These are phyloP conservation scores for Aspergillus arachidicola DNA, from an alignment of 2,329 filamentous ascomycete genomes.

Conservation along the genomic window DNA sequence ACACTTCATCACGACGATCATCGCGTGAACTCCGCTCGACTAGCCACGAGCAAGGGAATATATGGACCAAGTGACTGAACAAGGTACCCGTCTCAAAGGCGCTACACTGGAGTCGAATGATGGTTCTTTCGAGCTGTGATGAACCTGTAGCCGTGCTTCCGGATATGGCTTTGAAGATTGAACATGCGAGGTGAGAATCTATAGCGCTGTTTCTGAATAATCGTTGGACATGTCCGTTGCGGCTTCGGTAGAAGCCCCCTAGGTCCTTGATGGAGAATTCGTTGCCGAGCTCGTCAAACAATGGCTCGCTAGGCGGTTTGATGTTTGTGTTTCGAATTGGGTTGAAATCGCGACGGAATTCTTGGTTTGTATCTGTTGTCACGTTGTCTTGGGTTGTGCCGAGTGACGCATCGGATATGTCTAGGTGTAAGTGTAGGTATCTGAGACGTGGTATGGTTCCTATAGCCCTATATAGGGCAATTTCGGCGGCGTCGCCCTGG, in stretches of 20 bases:
- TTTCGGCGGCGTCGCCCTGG: not conserved
- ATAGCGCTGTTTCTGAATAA: not conserved
- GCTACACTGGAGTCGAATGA: not conserved
- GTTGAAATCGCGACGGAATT: not conserved
- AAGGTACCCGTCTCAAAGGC: not conserved
- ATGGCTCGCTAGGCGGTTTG: not conserved
- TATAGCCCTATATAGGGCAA: not conserved
- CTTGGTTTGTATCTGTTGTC: not conserved
- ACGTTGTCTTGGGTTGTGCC: not conserved
- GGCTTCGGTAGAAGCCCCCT: not conserved
- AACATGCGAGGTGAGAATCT: not conserved
- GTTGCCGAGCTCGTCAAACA: not conserved
- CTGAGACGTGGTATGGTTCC: not conserved
- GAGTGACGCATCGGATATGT: not conserved
- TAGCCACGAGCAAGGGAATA: not conserved
- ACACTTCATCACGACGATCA: not conserved
- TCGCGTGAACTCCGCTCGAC: not conserved
- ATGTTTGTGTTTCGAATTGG: rapidly evolving
- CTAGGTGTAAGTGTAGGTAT: not conserved
- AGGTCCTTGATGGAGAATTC: not conserved
- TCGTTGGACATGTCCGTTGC: not conserved
- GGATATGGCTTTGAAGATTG: not conserved
- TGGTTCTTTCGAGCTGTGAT: not conserved
- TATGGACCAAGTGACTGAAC: not conserved
- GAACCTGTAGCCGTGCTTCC: not conserved